phyloP scores from a whole-genome alignment of 352 stramenopile species.

The Phytopythium boreale region DNA sequence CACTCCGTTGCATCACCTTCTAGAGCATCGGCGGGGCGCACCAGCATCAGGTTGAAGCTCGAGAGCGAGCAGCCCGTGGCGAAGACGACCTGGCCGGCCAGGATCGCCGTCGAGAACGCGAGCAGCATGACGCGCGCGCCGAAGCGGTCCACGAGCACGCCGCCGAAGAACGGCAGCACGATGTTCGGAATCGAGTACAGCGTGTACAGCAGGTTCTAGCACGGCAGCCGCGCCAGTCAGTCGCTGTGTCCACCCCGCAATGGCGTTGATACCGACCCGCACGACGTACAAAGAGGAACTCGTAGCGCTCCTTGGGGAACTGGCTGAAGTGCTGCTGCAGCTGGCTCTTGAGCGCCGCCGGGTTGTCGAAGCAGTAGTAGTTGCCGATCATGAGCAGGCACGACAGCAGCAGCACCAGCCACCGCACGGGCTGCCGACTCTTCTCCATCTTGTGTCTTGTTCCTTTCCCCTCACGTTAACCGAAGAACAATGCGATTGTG shows the following conservation, averaged over 20 bases:
- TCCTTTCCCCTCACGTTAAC: not conserved
- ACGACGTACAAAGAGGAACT: constrained; percentile 74
- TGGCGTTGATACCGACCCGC: not conserved
- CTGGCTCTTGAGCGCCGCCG: constrained; percentile 83
- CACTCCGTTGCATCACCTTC: not conserved
- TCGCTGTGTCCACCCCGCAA: not conserved
- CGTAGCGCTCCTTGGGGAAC: constrained; percentile 69
- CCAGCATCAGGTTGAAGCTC: constrained; percentile 79
- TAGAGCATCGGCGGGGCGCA: constrained; percentile 10
- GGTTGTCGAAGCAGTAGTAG: constrained; percentile 92
- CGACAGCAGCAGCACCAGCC: constrained; percentile 86
- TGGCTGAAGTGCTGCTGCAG: constrained; percentile 83
- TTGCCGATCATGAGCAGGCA: constrained; percentile 88
- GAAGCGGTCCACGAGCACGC: constrained; percentile 88
- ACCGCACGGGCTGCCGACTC: constrained; percentile 70
- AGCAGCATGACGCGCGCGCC: constrained; percentile 84
- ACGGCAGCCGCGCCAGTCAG: not conserved
- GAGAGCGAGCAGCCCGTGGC: constrained; percentile 78
- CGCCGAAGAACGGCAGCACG: constrained; percentile 91
- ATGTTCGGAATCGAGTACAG: constrained; percentile 93
- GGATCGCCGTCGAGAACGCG: constrained; percentile 81
- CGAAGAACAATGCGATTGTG: no score
- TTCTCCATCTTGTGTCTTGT: constrained; percentile 62
- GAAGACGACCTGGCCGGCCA: constrained; percentile 87
- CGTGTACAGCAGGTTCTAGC: constrained; percentile 92